Conservation (phyloP, 371 early-diverging fungal species). For the Coemansia sp. region DNA sequence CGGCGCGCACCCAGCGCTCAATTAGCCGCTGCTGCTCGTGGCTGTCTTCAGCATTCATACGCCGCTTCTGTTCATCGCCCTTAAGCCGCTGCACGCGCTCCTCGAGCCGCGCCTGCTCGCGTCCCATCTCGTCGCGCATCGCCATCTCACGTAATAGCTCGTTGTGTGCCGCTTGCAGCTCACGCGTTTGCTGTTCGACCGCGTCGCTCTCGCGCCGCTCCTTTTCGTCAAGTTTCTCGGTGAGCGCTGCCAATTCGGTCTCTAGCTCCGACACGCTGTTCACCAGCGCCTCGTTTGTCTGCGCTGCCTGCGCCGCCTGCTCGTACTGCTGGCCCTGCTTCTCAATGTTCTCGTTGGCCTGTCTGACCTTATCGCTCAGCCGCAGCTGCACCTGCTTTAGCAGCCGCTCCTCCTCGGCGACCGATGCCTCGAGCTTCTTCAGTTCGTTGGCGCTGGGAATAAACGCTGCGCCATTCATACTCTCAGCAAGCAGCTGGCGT, state of each 20-base stretch:
- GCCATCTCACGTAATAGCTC: slow-evolving; percentile 42
- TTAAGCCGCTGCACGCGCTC: slow-evolving; percentile 36
- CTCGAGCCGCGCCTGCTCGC: slow-evolving; percentile 38
- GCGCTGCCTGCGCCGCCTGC: slow-evolving; percentile 14
- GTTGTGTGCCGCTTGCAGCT: slow-evolving; percentile 43
- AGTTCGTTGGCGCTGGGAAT: slow-evolving; percentile 40
- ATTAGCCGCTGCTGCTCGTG: slow-evolving; percentile 46
- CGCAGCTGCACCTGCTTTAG: slow-evolving; percentile 39
- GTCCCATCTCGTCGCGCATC: slow-evolving; percentile 35
- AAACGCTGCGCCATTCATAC: slow-evolving; percentile 36
- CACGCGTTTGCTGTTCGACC: slow-evolving; percentile 46
- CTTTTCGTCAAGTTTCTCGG: slow-evolving; percentile 31
- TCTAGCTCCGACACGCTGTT: slow-evolving; percentile 25
- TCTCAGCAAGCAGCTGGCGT: slow-evolving; percentile 38
- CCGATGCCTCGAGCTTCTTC: slow-evolving; percentile 43
- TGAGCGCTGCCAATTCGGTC: slow-evolving; percentile 30
- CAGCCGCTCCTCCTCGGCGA: slow-evolving; percentile 44
- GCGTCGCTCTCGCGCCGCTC: slow-evolving; percentile 30
- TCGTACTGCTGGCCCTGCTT: slow-evolving; percentile 30
- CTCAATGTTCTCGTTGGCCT: slow-evolving; percentile 34
- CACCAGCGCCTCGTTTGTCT: slow-evolving; percentile 28
- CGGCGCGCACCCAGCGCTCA: slow-evolving; percentile 42
- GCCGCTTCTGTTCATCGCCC: slow-evolving; percentile 46
- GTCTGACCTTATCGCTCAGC: slow-evolving; percentile 29
- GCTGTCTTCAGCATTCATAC: slow-evolving; percentile 34